Base-by-base conservation (phyloP, 2,329 filamentous ascomycete species). In the Aspergillus bombycis region DNA sequence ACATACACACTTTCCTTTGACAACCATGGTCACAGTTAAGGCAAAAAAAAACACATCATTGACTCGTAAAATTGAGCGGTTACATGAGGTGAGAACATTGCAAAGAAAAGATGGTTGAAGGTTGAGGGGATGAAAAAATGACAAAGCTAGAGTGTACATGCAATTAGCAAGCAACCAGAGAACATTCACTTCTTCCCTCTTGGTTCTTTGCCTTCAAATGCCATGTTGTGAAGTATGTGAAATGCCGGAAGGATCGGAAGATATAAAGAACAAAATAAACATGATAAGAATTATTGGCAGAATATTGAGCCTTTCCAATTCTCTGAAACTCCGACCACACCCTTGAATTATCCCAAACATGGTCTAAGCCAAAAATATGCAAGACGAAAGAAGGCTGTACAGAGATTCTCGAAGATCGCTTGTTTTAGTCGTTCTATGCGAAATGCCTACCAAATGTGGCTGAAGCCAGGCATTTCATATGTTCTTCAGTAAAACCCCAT, bases 371-470 rank as follows among this genome's bases (percentile, higher is more conserved):
- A 46, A 58, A 30, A 66, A 66, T 38, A 62, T 64, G 61, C 61
- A 66, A 68, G 50, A 50, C 53, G 56, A 62, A 63, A 63, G 54
- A 63, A 32, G 46, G 62, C 21, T 50, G 54, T 28, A 57, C 60
- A 58, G 38, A 58, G 65, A 62, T 61, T 58, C 60, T 60, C 43
- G 55, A 50, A 65, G 50, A 62, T 64, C 63, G 63, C 62, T 68
- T 56, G 65, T 62, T 58, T 70, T 58, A 65, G 63, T 65, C 65
- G 62, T 64, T 72, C 67, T 68, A 70, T 70, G 68, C 67, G 66
- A 69, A 65, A 68, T 45, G 32, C 38, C 61, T 57, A 58, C 63
- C 63, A 62, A 65, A 56, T 53, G 46, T 38, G 59, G 55, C 48
- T 60, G 58, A 60, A 50, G 60, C 41, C 55, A 52, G 57, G 61